Conservation (phyloP, 1,284 basidiomycete species). For the Rhodotorula sp. region DNA sequence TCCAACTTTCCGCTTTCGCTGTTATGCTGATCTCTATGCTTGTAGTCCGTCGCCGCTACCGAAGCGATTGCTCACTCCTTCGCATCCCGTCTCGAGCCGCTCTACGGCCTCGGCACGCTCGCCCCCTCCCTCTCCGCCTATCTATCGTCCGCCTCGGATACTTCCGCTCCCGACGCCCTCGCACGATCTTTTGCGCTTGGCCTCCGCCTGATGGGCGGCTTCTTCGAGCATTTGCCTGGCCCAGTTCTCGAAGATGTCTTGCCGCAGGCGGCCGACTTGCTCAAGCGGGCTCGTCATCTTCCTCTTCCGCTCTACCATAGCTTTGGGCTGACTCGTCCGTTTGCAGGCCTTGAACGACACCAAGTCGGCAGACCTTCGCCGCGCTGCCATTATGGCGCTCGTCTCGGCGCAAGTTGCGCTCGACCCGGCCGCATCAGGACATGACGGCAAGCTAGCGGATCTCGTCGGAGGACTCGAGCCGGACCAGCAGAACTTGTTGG, state of each 20-base stretch:
- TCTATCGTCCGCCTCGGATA: conserved; percentile 57
- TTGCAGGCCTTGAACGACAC: conserved; percentile 67
- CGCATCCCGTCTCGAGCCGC: conserved; percentile 67
- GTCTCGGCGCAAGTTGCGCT: conserved; percentile 75
- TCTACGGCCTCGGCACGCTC: conserved; percentile 76
- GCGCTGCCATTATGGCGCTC: conserved; percentile 73
- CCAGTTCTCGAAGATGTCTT: conserved; percentile 82
- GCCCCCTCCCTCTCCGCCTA: conserved; percentile 67
- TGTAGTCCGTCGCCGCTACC: conserved; percentile 67
- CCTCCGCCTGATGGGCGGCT: conserved; percentile 72
- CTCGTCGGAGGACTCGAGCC: conserved; percentile 73
- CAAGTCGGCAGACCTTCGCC: conserved; percentile 68
- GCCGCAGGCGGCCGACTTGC: conserved; percentile 65
- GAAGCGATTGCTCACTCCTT: conserved; percentile 53
- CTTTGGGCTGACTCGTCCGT: too few species aligned
- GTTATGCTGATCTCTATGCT: conserved; percentile 63
- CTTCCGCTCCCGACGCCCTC: not conserved
- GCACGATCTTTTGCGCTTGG: conserved; percentile 69
- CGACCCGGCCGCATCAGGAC: not conserved
- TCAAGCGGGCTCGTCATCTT: conserved; percentile 61
- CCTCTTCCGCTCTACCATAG: not conserved
- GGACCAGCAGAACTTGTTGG: conserved; percentile 29
- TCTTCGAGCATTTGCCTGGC: conserved; percentile 69
- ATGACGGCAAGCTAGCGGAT: conserved; percentile 57
- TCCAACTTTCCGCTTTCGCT: conserved; percentile 52